phyloP scores from a whole-genome alignment of 495 filamentous ascomycete species.

The Penicillium chermesinum region DNA sequence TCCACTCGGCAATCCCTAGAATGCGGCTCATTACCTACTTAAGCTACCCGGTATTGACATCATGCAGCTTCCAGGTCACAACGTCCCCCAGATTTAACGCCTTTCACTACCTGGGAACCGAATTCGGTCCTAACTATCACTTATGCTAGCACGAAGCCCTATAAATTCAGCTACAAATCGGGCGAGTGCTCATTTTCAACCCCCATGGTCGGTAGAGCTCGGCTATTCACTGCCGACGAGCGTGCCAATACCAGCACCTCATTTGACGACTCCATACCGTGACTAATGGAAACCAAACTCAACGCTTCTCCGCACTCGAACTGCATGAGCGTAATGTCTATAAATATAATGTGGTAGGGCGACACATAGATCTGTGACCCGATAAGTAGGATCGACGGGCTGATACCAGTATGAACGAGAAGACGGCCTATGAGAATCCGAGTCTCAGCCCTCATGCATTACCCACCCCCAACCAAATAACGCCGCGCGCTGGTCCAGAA shows the following conservation, averaged over 20 bases:
- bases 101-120: too few relatives aligned
- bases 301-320: neutral
- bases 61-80: too few relatives aligned
- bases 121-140: too few relatives aligned
- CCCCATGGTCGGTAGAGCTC: conserved; percentile 22
- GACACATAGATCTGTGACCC: neutral
- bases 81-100: too few relatives aligned
- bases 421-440: neutral
- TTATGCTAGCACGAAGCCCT: too few relatives aligned
- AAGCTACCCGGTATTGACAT: too few relatives aligned
- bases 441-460: neutral
- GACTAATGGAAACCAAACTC: conserved; percentile 21
- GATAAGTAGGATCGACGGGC: neutral
- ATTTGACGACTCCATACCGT: conserved; percentile 5
- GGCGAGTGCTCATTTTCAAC: too few relatives aligned
- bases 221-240: conserved; percentile 20
- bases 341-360: neutral
- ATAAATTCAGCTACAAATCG: too few relatives aligned
- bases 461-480: neutral
- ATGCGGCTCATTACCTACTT: too few relatives aligned
- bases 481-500: neutral
- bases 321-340: neutral
- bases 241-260: conserved; percentile 9
- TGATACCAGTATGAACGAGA: neutral
- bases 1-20: too few relatives aligned